Evolutionary conservation across 1,139 yeast species (phyloP), one percentile per base, ranked within the genome.

Genomic region (Diutina sp.): DNA sequence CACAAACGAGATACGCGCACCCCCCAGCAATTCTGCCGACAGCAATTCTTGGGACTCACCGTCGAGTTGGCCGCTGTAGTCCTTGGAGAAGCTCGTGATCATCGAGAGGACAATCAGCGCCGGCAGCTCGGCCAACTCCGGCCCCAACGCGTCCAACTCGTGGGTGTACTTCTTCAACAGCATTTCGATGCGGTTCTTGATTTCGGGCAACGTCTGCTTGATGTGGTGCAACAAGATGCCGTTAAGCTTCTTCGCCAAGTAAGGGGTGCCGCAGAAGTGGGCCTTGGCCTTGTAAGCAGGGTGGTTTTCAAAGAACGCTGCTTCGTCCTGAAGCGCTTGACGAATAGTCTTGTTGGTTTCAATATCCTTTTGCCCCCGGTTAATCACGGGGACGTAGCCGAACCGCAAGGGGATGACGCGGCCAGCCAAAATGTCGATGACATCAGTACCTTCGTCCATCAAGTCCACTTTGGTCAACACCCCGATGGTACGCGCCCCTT

Each of bases 371-470:
- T 93, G 99, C 66, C 99, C 98, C 72, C 99, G 84, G 72, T 93
- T 93, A 65, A 93, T 91, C 57, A 93, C 99, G 6, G 99, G 99
- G 56, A 93, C 96, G 67, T 93, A 93, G 57, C 99, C 99, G 60
- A 90, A 89, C 71, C 97, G 82, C 66, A 93, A 79, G 11, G 99
- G 98, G 66, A 93, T 93, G 57, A 93, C 93, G 68, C 97, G 80
- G 59, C 99, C 98, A 7, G 97, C 96, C 66, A 93, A 78, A 66
- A 93, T 93, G 69, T 93, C 99, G 68, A 90, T 86, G 53, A 93
- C 99, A 72, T 93, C 99, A n/a, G 99, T 93, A 61, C 99, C 99
- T 69, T 90, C 85, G 69, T 93, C 99, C 99, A 93, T 93, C 66
- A 93, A 80, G 70, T 93, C 99, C 56, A 93, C 96, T 71, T 93